phyloP scores from a whole-genome alignment of 139 green algal genomes.

The Chlorella sp. region DNA sequence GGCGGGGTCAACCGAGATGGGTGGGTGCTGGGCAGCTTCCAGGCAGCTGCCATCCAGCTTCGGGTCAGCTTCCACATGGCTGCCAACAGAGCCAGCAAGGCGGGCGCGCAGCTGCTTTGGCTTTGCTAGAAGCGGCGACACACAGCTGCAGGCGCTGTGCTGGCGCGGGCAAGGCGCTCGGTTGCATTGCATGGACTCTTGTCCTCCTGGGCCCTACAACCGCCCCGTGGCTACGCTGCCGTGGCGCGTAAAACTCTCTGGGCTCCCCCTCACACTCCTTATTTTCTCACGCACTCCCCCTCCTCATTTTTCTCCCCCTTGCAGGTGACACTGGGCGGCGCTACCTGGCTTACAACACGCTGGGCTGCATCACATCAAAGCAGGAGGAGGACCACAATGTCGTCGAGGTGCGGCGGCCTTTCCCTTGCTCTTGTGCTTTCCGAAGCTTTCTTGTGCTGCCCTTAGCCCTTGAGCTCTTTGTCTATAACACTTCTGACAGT shows the following conservation, averaged over 20 bases:
- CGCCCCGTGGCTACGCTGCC: neutral
- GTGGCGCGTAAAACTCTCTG: neutral
- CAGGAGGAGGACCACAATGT: conserved; percentile 65
- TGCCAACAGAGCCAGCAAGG: neutral
- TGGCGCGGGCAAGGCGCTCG: no score
- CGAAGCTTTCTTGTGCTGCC: no score
- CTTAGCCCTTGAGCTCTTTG: no score
- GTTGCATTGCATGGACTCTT: no score
- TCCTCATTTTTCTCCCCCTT: neutral
- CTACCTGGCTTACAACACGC: conserved; percentile 82
- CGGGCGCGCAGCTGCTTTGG: neutral
- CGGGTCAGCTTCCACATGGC: neutral
- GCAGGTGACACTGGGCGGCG: conserved; percentile 35
- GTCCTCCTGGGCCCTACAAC: neutral
- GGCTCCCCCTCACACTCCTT: neutral
- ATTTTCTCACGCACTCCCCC: neutral
- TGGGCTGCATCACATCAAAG: conserved; percentile 70
- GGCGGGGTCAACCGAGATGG: conserved; percentile 59
- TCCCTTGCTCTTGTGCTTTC: no score
- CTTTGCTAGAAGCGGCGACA: neutral
- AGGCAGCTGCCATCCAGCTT: neutral
- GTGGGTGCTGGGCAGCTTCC: neutral
- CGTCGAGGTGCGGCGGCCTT: conserved; percentile 64
- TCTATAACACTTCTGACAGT: no score
- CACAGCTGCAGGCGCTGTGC: no score